A percentile compares a stretch with the other conserved stretches of the same genome.
Evolutionary conservation across 257 asterid genomes (phyloP).

Genomic region (Sherardia arvensis): DNA sequence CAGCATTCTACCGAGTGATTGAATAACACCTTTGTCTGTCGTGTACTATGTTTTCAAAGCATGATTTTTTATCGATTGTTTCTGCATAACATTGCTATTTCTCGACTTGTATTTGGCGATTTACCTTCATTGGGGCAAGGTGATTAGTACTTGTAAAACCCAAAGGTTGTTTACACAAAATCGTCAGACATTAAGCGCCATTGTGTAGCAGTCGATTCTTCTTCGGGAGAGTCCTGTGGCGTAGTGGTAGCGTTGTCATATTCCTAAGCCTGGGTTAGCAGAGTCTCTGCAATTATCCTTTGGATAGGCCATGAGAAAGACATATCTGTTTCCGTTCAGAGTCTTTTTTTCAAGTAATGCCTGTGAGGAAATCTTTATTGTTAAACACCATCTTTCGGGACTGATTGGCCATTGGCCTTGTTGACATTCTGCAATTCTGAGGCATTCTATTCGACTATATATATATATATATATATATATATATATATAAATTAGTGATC

Average conservation of each 20-base stretch:
- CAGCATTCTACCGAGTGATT: too few species aligned
- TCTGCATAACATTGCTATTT: too few species aligned
- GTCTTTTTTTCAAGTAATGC: constrained; percentile 15
- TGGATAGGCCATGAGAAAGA: constrained; percentile 70
- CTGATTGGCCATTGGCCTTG: constrained; percentile 67
- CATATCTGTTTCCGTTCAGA: constrained; percentile 2
- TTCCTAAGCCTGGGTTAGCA: constrained; percentile 41
- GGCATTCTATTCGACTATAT: too few species aligned
- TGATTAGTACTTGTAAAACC: constrained; percentile 13
- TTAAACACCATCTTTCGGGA: constrained; percentile 77
- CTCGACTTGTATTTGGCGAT: too few species aligned
- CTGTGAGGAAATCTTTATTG: constrained; percentile 39
- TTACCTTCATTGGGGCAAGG: constrained; percentile 14
- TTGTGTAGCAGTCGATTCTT: constrained; percentile 14
- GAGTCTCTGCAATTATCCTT: constrained; percentile 44
- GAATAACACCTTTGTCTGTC: too few species aligned
- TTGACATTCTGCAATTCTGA: too few species aligned
- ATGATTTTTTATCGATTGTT: too few species aligned
- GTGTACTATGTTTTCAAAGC: too few species aligned
- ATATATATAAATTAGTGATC: too few species aligned
- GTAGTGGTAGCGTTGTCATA: constrained; percentile 43
- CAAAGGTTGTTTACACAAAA: constrained; percentile 8
- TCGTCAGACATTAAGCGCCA: constrained; percentile 16
- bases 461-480: too few species aligned
- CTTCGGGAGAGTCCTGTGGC: constrained; percentile 10